These are phyloP conservation scores for Astragalus glycyphyllos DNA, from an alignment of 306 rosid species.

Conservation along the genomic window DNA sequence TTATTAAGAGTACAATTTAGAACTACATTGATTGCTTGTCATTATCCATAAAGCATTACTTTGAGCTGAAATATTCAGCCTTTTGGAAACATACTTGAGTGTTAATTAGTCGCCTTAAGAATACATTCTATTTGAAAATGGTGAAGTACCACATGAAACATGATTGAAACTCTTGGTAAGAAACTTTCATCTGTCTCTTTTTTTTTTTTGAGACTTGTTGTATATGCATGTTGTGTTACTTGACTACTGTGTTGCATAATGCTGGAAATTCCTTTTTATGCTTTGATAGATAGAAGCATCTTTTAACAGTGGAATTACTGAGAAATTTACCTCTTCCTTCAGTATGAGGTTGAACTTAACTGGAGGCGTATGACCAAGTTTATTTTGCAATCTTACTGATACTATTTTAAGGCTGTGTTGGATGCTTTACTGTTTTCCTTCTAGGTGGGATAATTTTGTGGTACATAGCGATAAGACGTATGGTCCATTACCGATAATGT, in stretches of 20 bases:
- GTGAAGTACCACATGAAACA: constrained; percentile 19
- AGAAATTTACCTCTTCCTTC: no score
- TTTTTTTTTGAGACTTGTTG: no score
- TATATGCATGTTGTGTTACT: constrained; percentile 20
- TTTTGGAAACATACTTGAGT: constrained; percentile 27
- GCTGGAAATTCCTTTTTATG: constrained; percentile 23
- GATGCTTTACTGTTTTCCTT: constrained; percentile 30
- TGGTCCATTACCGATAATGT: constrained; percentile 23
- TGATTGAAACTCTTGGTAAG: constrained; percentile 18
- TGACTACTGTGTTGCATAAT: constrained; percentile 26
- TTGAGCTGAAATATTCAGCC: constrained; percentile 33
- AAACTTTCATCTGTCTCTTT: constrained; percentile 10
- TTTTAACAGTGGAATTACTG: no score
- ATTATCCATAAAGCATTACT: not conserved
- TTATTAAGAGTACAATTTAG: constrained; percentile 23
- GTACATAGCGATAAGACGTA: constrained; percentile 2
- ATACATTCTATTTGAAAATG: constrained; percentile 1
- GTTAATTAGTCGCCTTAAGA: constrained; percentile 5
- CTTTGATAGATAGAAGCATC: constrained; percentile 22
- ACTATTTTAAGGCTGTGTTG: constrained; percentile 19
- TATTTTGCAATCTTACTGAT: constrained; percentile 22
- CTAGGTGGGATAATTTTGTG: constrained; percentile 22
- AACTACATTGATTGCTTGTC: constrained; percentile 17
- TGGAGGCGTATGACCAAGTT: not conserved
- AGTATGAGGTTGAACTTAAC: constrained; percentile 19